phyloP scores from a whole-genome alignment of 2,329 filamentous ascomycete species.

The Neoascochyta sp. region DNA sequence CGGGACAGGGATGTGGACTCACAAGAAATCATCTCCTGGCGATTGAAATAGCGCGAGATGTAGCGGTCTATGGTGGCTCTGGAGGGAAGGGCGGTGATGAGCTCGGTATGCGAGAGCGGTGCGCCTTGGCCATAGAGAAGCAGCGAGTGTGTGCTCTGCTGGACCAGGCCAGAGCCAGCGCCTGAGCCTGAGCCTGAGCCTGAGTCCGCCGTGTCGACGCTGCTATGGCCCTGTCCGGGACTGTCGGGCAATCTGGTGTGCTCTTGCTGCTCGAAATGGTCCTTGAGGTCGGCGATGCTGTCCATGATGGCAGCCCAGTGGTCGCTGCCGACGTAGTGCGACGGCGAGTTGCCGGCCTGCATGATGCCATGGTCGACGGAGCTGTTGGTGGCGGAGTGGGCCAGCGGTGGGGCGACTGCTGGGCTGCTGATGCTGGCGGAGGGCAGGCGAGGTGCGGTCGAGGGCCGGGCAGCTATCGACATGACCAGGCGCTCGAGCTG shows the following conservation, averaged over 20 bases:
- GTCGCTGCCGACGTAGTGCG: constrained; percentile 10
- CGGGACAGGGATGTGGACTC: too few relatives aligned
- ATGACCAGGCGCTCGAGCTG: constrained; percentile 1
- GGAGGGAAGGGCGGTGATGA: neutral
- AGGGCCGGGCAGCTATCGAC: neutral
- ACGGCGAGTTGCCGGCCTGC: constrained; percentile 1
- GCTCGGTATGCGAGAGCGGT: neutral
- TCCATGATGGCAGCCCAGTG: constrained; percentile 19
- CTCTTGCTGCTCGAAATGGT: constrained; percentile 26
- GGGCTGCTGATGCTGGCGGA: too few relatives aligned
- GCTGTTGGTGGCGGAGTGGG: too few relatives aligned
- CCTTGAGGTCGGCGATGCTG: constrained; percentile 14
- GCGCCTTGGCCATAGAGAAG: constrained; percentile 5
- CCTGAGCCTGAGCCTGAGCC: too few relatives aligned
- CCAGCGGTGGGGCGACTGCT: too few relatives aligned
- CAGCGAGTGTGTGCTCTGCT: constrained; percentile 1
- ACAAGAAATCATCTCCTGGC: too few relatives aligned
- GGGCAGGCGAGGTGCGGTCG: too few relatives aligned
- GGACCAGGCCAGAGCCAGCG: too few relatives aligned
- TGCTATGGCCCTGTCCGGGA: neutral
- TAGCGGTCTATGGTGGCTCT: too few relatives aligned
- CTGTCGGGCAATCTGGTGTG: neutral
- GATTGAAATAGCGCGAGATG: too few relatives aligned
- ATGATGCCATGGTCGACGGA: neutral
- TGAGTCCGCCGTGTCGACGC: too few relatives aligned